A percentile compares a stretch with the other conserved stretches of the same genome.
phyloP scores from a whole-genome alignment of 2,329 filamentous ascomycete genomes.

The Zasmidium cellare region DNA sequence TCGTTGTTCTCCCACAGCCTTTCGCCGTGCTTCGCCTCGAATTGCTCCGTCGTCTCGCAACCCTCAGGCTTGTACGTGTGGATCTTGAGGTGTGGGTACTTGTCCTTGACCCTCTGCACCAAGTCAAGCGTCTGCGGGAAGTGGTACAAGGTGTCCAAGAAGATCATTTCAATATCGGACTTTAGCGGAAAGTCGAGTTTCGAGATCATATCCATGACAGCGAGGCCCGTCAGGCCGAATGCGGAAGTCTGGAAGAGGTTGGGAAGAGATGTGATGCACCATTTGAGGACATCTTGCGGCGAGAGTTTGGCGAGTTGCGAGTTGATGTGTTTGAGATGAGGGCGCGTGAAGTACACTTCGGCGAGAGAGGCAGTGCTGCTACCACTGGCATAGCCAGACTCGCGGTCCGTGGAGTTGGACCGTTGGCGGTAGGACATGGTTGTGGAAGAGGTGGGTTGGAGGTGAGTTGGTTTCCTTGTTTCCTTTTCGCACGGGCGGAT shows the following conservation, averaged over 20 bases:
- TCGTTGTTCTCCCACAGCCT: slow-evolving; percentile 81
- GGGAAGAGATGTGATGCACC: slow-evolving; percentile 88
- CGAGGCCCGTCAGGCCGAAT: slow-evolving; percentile 53
- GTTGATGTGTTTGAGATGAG: slow-evolving; percentile 90
- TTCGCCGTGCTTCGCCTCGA: slow-evolving; percentile 78
- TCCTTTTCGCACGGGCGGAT: not conserved
- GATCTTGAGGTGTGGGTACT: slow-evolving; percentile 76
- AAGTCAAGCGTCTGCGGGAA: slow-evolving; percentile 53
- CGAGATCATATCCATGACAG: slow-evolving; percentile 67
- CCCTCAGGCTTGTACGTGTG: slow-evolving; percentile 89
- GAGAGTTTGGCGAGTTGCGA: slow-evolving; percentile 82
- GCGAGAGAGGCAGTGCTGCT: slow-evolving; percentile 66
- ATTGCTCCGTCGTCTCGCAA: slow-evolving; percentile 70
- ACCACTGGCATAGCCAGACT: slow-evolving; percentile 83
- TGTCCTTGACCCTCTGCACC: slow-evolving; percentile 67
- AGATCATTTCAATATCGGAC: slow-evolving; percentile 52
- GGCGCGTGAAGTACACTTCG: slow-evolving; percentile 79
- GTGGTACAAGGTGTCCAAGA: slow-evolving; percentile 56
- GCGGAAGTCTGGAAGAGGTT: slow-evolving; percentile 55
- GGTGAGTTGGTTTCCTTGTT: not conserved
- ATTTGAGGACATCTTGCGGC: slow-evolving; percentile 85
- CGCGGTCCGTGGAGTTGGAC: slow-evolving; percentile 44
- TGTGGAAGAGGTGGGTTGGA: not conserved
- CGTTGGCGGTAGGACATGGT: slow-evolving; percentile 20
- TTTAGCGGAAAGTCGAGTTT: slow-evolving; percentile 66